Percentiles rank a stretch among this genome's conserved stretches.
Conservation (phyloP, 2,329 filamentous ascomycete genomes). For the Cordyceps pruinosa region DNA sequence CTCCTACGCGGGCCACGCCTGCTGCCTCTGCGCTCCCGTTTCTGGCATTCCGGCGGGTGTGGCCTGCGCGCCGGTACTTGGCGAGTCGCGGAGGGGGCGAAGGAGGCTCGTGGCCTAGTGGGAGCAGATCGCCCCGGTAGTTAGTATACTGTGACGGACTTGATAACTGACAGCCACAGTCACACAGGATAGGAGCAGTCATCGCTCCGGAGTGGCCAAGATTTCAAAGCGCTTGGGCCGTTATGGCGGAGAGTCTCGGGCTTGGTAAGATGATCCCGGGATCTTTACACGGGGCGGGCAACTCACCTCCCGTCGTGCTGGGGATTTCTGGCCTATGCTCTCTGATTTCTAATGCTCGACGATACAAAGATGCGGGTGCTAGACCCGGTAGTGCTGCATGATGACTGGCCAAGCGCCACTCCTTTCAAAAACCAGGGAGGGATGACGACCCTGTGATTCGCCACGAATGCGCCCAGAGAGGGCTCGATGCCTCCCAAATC, state of each 20-base stretch:
- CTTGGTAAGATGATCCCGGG: neutral
- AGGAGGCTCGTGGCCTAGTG: neutral
- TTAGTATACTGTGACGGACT: neutral
- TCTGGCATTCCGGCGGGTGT: neutral
- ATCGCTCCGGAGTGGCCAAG: neutral
- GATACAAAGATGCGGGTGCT: neutral
- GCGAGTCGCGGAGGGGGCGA: slow-evolving; percentile 1
- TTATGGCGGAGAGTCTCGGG: neutral
- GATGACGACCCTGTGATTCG: neutral
- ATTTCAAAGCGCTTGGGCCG: neutral
- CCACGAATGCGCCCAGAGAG: neutral
- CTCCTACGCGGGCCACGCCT: neutral
- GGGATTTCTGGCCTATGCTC: neutral
- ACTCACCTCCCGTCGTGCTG: too few species aligned
- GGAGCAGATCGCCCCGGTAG: slow-evolving; percentile 5
- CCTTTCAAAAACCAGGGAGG: neutral
- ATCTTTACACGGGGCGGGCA: neutral
- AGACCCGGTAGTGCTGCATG: neutral
- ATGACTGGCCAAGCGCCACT: neutral
- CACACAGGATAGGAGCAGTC: neutral
- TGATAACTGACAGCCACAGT: slow-evolving; percentile 5
- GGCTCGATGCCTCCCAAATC: too few species aligned
- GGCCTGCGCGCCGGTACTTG: neutral
- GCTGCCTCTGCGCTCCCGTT: neutral
- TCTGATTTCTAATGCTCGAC: too few species aligned